These are phyloP conservation scores for Curvularia spicifera DNA, from an alignment of 2,329 filamentous ascomycete genomes.

Conservation along the genomic window DNA sequence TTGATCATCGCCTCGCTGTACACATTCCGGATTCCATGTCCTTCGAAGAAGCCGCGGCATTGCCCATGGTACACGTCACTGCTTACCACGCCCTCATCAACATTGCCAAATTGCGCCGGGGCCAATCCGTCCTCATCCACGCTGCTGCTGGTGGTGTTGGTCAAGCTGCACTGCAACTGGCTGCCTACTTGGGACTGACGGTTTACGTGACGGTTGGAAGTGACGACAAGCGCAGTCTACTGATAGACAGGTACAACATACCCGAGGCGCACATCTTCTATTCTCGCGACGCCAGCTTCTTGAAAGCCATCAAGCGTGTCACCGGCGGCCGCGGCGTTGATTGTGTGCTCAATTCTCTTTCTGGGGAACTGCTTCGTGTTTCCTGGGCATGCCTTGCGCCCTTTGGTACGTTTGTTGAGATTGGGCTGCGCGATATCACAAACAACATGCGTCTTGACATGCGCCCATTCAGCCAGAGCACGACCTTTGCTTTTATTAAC, in stretches of 20 bases:
- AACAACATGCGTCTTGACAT: slow-evolving; percentile 17
- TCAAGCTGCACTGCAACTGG: slow-evolving; percentile 31
- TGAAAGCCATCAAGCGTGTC: slow-evolving; percentile 3
- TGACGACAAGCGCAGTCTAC: slow-evolving; percentile 25
- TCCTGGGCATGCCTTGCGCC: slow-evolving; percentile 51
- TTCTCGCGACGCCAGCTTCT: slow-evolving; percentile 25
- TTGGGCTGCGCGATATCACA: slow-evolving; percentile 22
- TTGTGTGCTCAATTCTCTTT: slow-evolving; percentile 40
- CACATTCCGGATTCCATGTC: slow-evolving; percentile 18
- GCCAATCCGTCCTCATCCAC: slow-evolving; percentile 11
- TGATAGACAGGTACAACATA: slow-evolving; percentile 30
- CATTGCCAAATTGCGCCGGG: slow-evolving; percentile 19
- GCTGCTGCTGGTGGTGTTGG: slow-evolving; percentile 26
- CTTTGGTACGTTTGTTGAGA: slow-evolving; percentile 27
- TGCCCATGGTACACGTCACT: slow-evolving; percentile 2
- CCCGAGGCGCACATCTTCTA: slow-evolving; percentile 42
- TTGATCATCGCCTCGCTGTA: no score
- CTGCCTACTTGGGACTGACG: slow-evolving; percentile 24
- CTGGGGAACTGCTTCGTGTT: slow-evolving; percentile 37
- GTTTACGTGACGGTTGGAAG: slow-evolving; percentile 35
- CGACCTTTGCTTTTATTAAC: no score
- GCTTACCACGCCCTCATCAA: slow-evolving; percentile 28
- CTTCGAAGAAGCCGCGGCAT: slow-evolving; percentile 21
- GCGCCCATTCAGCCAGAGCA: slow-evolving; percentile 10
- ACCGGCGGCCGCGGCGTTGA: slow-evolving; percentile 42